Evolutionary conservation across 345 rosid species (phyloP).

Genomic region (Arabidopsis arenosa): DNA sequence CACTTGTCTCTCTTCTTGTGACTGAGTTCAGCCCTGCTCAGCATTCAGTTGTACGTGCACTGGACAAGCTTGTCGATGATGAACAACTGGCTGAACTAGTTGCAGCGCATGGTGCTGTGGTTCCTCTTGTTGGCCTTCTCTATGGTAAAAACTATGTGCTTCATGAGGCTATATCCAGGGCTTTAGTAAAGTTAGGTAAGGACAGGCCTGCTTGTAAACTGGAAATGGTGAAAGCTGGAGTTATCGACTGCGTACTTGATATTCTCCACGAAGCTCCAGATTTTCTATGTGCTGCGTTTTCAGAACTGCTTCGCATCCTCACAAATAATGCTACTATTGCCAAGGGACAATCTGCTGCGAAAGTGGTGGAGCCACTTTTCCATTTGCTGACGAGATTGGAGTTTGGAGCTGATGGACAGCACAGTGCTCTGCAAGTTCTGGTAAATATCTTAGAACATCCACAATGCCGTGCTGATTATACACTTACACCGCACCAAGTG

Average conservation of each 20-base stretch:
- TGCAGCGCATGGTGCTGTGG: conserved; percentile 98
- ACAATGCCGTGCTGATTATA: conserved; percentile 86
- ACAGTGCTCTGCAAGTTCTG: conserved; percentile 91
- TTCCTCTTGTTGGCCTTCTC: conserved; percentile 98
- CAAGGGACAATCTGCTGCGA: conserved; percentile 90
- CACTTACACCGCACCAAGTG: conserved; percentile 80
- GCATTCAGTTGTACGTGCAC: conserved; percentile 90
- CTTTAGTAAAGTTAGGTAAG: conserved; percentile 95
- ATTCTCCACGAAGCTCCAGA: conserved; percentile 95
- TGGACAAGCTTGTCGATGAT: conserved; percentile 96
- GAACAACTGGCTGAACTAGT: conserved; percentile 99
- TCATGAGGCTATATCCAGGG: conserved; percentile 96
- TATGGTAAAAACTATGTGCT: conserved; percentile 85
- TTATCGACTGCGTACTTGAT: conserved; percentile 86
- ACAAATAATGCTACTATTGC: conserved; percentile 97
- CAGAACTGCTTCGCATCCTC: conserved; percentile 89
- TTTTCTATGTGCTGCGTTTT: conserved; percentile 89
- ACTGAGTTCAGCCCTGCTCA: conserved; percentile 92
- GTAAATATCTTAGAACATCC: conserved; percentile 97
- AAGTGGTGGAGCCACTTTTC: conserved; percentile 94
- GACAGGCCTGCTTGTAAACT: conserved; percentile 96
- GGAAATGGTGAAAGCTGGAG: conserved; percentile 99
- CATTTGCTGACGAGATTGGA: conserved; percentile 72
- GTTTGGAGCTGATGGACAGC: conserved; percentile 94
- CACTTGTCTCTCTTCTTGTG: conserved; percentile 93